Base-by-base conservation (phyloP, 495 filamentous ascomycete genomes). In the Annulohypoxylon moriforme region DNA sequence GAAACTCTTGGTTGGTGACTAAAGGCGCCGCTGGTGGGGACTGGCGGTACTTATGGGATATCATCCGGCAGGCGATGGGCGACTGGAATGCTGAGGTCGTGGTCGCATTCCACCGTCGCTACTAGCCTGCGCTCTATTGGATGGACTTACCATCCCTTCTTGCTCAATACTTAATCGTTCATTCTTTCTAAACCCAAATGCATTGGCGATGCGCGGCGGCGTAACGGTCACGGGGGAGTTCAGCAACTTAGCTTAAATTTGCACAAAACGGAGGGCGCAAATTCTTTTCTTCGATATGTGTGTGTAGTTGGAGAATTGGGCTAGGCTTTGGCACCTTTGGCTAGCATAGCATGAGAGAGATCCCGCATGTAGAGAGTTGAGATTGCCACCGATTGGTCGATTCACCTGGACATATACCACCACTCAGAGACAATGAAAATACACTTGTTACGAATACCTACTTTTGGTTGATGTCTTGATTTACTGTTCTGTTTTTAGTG, bases 1-100 rank as follows among this genome's bases (percentile, higher is more conserved):
- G 84, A 86, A 31, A 85, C 81, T 60, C 81, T 93, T 27, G 90
- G 91, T 6, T 93, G 81, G 81, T 76, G 47, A 76, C n/a, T 7
- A 20, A 18, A 7, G n/a, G 42, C 6, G n/a, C 27, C 33, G 13
- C 13, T 24, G 13, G 16, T 8, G 36, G 38, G 55, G 24, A 14
- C 16, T 3, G 11, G 1, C 8, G 27, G 9, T 60, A 49, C 57
- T 65, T 73, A 65, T 73, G 16, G 55, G 60, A 53, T 65, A 61
- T 64, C 60, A 47, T 8, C 29, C 56, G 60, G 59, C 29, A 36
- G 34, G 34, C 29, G 16, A 14, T 38, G 16, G 38, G 18, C 9
- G 8, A 42, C 59, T 60, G 69, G 70, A 73, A 73, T 73, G 64
- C 40, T 31, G 34, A 16, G 9, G 29, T 18, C n/a, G 9, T 47